phyloP scores from a whole-genome alignment of 2,329 filamentous ascomycete species.

The Fusarium sp. region DNA sequence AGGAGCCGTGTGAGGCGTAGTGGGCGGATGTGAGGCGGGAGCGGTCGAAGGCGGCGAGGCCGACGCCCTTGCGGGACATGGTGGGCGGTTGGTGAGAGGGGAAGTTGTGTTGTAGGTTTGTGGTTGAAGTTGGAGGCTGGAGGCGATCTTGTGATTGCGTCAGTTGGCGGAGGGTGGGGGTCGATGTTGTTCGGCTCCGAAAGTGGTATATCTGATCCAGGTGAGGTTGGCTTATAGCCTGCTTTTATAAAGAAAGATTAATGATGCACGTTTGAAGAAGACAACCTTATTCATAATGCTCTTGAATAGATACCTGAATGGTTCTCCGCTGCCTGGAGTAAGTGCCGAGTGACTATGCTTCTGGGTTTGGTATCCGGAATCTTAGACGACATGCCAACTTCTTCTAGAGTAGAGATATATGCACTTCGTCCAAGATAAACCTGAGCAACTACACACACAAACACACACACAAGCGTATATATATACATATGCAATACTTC shows the following conservation, averaged over 20 bases:
- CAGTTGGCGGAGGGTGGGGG: conserved; percentile 26
- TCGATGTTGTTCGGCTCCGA: not conserved
- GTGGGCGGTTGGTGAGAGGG: not conserved
- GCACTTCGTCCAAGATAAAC: not conserved
- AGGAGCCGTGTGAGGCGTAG: conserved; percentile 89
- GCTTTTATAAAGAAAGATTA: no score
- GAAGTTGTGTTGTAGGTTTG: not conserved
- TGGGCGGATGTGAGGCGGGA: conserved; percentile 86
- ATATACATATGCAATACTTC: not conserved
- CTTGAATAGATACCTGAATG: no score
- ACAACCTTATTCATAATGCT: no score
- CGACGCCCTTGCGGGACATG: conserved; percentile 85
- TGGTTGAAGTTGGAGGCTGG: not conserved
- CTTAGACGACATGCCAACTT: not conserved
- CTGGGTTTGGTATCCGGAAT: not conserved
- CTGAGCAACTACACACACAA: no score
- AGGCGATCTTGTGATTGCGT: conserved; percentile 26
- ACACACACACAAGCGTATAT: no score
- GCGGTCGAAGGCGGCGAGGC: conserved; percentile 90
- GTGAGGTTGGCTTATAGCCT: not conserved
- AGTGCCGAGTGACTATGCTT: not conserved
- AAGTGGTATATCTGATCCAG: not conserved
- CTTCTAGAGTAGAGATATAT: not conserved
- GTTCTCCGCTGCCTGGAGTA: no score
- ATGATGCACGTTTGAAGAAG: no score